Conservation (phyloP, 345 rosid species). For the Cardiospermum halicacabum region DNA sequence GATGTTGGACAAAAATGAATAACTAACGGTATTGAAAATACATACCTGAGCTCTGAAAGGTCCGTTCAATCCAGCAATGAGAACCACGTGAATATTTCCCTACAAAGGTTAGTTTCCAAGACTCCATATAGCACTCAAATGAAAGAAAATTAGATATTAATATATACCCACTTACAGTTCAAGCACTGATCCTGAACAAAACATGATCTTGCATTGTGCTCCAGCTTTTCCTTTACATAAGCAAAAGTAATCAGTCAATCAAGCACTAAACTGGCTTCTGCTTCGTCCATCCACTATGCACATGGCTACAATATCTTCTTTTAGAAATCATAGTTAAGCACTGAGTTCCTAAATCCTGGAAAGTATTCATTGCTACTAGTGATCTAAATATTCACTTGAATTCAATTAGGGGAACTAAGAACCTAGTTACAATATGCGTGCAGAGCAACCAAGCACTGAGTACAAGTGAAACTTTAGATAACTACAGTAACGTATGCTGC, state of each 20-base stretch:
- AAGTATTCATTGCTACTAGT: background rate
- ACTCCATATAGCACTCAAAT: background rate
- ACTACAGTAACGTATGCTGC: background rate
- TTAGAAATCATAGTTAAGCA: background rate
- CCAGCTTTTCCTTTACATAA: background rate
- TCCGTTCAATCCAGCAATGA: background rate
- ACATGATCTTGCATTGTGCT: background rate
- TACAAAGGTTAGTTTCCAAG: background rate
- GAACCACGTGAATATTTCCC: background rate
- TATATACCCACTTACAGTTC: background rate
- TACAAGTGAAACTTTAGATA: background rate
- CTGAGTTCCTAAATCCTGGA: background rate
- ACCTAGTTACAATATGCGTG: background rate
- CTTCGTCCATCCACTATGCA: background rate
- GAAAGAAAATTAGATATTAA: background rate
- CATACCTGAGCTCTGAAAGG: background rate
- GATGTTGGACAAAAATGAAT: background rate
- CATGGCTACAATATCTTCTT: background rate
- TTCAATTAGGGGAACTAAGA: slow-evolving; percentile 4
- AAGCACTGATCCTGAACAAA: background rate
- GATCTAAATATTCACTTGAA: background rate
- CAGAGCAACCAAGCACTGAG: background rate
- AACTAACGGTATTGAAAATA: background rate
- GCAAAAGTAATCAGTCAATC: background rate
- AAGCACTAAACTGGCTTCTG: slow-evolving; percentile 1